These are phyloP conservation scores for Dendrobium nobile DNA, from an alignment of 106 monocot genomes.

Conservation along the genomic window DNA sequence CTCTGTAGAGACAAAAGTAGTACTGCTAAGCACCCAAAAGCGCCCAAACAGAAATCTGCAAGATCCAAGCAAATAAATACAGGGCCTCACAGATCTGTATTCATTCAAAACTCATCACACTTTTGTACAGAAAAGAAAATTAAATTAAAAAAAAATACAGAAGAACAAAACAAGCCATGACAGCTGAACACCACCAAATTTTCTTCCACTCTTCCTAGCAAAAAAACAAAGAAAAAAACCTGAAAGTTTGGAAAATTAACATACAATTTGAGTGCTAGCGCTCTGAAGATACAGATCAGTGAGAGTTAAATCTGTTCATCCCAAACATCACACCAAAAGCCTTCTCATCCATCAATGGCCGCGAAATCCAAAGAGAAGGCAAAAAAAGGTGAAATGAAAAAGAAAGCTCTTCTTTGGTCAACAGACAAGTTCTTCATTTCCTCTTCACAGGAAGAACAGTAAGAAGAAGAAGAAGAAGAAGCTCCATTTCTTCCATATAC, in stretches of 20 bases:
- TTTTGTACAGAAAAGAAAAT: background rate
- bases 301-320: background rate
- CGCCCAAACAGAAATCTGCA: slow-evolving; percentile 9
- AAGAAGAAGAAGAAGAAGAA: background rate
- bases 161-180: background rate
- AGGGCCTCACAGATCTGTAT: slow-evolving; percentile 6
- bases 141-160: background rate
- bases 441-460: background rate
- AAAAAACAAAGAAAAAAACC: no score
- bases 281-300: background rate
- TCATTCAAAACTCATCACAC: slow-evolving; percentile 12
- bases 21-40: slow-evolving; percentile 12
- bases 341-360: background rate
- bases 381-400: no score
- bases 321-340: background rate
- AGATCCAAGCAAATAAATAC: slow-evolving; percentile 1
- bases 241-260: background rate
- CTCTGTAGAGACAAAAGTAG: slow-evolving; percentile 11
- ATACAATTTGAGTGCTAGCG: background rate
- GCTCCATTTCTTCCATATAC: background rate
- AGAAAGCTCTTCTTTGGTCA: background rate
- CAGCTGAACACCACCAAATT: background rate
- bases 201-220: background rate
- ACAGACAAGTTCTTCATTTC: background rate
- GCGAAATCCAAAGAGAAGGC: background rate